Percentiles rank a stretch among this genome's conserved stretches.
These are phyloP conservation scores for Entelexis paramagnoliae DNA, from an alignment of 1,139 yeast species.

Conservation along the genomic window DNA sequence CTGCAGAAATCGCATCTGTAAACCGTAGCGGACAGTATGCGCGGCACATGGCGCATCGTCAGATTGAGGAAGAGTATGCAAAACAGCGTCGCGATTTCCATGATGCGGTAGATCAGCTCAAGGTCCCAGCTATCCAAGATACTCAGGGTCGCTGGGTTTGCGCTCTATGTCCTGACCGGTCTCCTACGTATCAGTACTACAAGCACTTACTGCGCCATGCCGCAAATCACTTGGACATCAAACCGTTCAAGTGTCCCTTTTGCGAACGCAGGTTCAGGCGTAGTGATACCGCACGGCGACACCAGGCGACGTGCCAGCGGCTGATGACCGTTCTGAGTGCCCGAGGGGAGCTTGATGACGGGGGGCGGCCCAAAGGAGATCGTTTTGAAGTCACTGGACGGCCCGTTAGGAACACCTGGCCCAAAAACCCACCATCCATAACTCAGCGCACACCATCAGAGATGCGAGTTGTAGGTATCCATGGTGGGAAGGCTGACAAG, in stretches of 20 bases:
- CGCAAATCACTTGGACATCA: conserved; percentile 9
- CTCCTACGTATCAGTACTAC: conserved; percentile 8
- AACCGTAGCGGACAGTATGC: conserved; percentile 2
- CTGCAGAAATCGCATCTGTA: conserved; percentile 3
- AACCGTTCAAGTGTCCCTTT: conserved; percentile 16
- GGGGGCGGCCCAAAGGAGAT: neutral
- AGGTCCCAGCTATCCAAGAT: conserved; percentile 10
- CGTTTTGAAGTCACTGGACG: neutral
- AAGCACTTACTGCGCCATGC: conserved; percentile 14
- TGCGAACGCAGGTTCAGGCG: conserved; percentile 10
- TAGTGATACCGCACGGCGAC: conserved; percentile 15
- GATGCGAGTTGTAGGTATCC: neutral
- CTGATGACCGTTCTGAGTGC: neutral
- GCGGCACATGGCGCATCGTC: conserved; percentile 5
- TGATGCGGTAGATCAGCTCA: conserved; percentile 11
- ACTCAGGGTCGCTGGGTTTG: conserved; percentile 11
- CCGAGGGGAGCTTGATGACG: neutral
- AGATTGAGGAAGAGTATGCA: conserved; percentile 15
- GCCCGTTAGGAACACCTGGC: neutral
- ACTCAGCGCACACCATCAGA: neutral
- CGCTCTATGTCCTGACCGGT: conserved; percentile 8
- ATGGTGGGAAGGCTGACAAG: neutral
- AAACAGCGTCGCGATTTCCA: conserved; percentile 14
- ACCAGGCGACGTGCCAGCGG: conserved; percentile 11
- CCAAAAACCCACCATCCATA: neutral